Base-by-base conservation (phyloP, 495 filamentous ascomycete genomes). In the Aspergillus taichungensis region DNA sequence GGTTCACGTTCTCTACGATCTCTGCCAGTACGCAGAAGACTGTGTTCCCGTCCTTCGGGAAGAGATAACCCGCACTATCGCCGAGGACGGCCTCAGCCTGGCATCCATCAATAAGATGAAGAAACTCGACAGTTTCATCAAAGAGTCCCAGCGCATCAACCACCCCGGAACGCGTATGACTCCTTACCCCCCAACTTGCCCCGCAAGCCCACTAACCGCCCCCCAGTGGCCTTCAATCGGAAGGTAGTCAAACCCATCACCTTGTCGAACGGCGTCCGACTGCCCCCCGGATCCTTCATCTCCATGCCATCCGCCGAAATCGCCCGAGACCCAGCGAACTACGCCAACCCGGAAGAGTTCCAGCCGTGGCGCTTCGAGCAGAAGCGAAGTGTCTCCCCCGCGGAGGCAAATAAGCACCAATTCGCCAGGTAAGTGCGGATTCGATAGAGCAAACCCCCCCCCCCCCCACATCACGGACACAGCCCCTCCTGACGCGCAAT, bases 51-150 rank as follows among this genome's bases (percentile, higher is more conserved):
- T n/a, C n/a, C n/a, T n/a, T n/a, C n/a, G n/a, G n/a, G n/a, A n/a
- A n/a, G n/a, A n/a, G n/a, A n/a, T n/a, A n/a, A n/a, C n/a, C n/a
- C n/a, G n/a, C n/a, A n/a, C n/a, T n/a, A n/a, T n/a, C n/a, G n/a
- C n/a, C n/a, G n/a, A n/a, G n/a, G n/a, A n/a, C n/a, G n/a, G n/a
- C n/a, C n/a, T n/a, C n/a, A n/a, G n/a, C n/a, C n/a, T n/a, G n/a
- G n/a, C n/a, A n/a, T n/a, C n/a, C n/a, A n/a, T n/a, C n/a, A n/a
- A n/a, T n/a, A 11, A 63, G 41, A 55, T 52, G 38, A 62, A 60
- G 40, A 74, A 74, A 52, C 24, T 76, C 60, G 72, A 76, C 42
- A 69, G 65, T 54, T 67, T 73, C 40, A 47, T 76, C 54, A 73
- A 69, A 45, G 72, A 76, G 45, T 64, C 62, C 11, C 66, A 69